Percentiles rank a stretch among this genome's conserved stretches.
Conservation (phyloP, 2,329 filamentous ascomycete species). For the Purpureocillium lavendulum region DNA sequence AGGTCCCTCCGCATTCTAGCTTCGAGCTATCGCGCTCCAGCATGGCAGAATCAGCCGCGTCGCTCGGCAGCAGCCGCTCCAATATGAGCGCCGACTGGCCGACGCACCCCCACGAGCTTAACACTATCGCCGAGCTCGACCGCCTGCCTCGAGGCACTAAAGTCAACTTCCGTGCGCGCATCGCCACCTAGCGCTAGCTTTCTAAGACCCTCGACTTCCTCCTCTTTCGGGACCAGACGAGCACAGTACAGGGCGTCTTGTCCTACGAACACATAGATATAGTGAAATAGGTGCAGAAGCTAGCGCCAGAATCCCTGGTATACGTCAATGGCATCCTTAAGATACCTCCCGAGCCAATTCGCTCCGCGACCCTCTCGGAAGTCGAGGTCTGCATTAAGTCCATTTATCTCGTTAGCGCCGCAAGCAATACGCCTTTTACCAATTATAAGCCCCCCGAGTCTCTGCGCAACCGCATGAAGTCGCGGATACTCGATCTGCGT, state of each 20-base stretch:
- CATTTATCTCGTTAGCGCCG: constrained; percentile 42
- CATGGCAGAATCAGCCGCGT: constrained; percentile 16
- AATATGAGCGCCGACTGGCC: constrained; percentile 28
- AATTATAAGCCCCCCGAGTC: constrained; percentile 57
- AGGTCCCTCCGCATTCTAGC: too few relatives aligned
- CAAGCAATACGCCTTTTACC: constrained; percentile 40
- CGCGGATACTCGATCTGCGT: constrained; percentile 75
- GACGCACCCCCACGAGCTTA: constrained; percentile 29
- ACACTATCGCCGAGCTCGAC: constrained; percentile 27
- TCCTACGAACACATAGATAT: constrained; percentile 52
- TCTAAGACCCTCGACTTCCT: constrained; percentile 79
- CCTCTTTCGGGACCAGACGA: constrained; percentile 74
- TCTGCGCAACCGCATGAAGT: constrained; percentile 60
- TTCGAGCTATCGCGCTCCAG: constrained; percentile 22
- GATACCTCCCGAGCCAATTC: constrained; percentile 63
- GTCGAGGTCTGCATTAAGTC: constrained; percentile 63
- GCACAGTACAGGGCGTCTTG: constrained; percentile 81
- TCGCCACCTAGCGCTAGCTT: constrained; percentile 64
- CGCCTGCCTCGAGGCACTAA: constrained; percentile 27
- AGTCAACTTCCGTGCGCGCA: constrained; percentile 32
- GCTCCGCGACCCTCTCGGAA: constrained; percentile 66
- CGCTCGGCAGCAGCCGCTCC: constrained; percentile 27
- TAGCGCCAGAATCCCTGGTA: constrained; percentile 71
- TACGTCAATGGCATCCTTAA: constrained; percentile 68
- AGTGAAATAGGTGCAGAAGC: constrained; percentile 78